phyloP scores from a whole-genome alignment of 495 filamentous ascomycete genomes.

The Hypomontagnella submonticulosa region DNA sequence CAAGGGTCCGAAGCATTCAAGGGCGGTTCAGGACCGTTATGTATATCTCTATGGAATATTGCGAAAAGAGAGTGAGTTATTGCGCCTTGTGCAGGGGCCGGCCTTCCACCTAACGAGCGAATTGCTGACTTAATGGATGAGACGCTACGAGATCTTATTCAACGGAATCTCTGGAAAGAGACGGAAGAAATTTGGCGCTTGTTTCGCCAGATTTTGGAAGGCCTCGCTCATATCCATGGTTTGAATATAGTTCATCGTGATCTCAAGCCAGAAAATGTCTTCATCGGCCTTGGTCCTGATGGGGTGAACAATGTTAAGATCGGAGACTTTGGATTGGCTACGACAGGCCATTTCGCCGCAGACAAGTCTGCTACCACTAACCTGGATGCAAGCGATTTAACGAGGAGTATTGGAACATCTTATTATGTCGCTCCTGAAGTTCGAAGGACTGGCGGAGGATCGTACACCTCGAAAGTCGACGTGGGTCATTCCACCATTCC shows the following conservation, averaged over 20 bases:
- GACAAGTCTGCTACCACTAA: slow-evolving; percentile 75
- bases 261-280: slow-evolving; percentile 98
- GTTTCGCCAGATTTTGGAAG: slow-evolving; percentile 91
- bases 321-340: slow-evolving; percentile 95
- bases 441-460: slow-evolving; percentile 72
- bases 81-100: background rate
- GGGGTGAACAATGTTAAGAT: slow-evolving; percentile 89
- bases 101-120: background rate
- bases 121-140: slow-evolving; percentile 44
- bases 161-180: slow-evolving; percentile 75
- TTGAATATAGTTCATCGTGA: slow-evolving; percentile 95
- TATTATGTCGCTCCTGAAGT: slow-evolving; percentile 96
- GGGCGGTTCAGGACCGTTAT: slow-evolving; percentile 55
- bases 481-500: slow-evolving; percentile 59
- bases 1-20: slow-evolving; percentile 46
- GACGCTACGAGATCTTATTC: slow-evolving; percentile 92
- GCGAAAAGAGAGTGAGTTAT: slow-evolving; percentile 81
- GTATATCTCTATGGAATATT: slow-evolving; percentile 88
- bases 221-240: slow-evolving; percentile 87
- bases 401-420: slow-evolving; percentile 91
- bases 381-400: slow-evolving; percentile 64
- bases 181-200: slow-evolving; percentile 85
- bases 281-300: slow-evolving; percentile 74
- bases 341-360: slow-evolving; percentile 76
- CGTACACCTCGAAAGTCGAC: slow-evolving; percentile 94